Evolutionary conservation across 1,284 basidiomycete species (phyloP).

Genomic region (Apiotrichum gracile): DNA sequence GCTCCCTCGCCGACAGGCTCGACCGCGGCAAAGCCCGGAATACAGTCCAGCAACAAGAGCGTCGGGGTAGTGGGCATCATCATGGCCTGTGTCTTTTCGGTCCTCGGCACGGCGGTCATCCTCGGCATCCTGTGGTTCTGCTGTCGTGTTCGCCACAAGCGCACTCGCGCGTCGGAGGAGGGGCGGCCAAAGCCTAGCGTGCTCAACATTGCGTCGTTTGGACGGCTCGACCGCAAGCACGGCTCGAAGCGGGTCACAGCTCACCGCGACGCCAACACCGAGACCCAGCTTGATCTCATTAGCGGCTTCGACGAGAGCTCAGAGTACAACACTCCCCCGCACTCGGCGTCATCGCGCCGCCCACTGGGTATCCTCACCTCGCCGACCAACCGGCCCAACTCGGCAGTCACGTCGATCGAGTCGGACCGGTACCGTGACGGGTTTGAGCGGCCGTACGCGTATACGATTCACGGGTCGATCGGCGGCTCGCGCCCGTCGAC

Average conservation of each 20-base stretch:
- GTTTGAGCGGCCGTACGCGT: background rate
- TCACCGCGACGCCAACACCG: background rate
- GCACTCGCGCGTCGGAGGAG: conserved; percentile 8
- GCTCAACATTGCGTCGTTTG: conserved; percentile 8
- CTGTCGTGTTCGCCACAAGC: conserved; percentile 28
- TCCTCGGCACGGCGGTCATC: conserved; percentile 36
- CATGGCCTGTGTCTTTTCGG: conserved; percentile 56
- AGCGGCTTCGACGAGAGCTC: conserved; percentile 1
- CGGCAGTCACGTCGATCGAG: background rate
- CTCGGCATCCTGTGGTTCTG: conserved; percentile 46
- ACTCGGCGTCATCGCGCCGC: background rate
- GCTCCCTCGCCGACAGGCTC: background rate
- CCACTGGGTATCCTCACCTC: background rate
- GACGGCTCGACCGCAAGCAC: conserved; percentile 4
- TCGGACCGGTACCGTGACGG: background rate
- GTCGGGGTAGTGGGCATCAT: conserved; percentile 35
- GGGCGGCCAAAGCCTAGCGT: conserved; percentile 7
- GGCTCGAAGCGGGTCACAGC: background rate
- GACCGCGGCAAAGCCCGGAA: background rate
- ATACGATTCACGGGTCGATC: background rate
- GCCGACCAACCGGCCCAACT: background rate
- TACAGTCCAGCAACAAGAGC: background rate
- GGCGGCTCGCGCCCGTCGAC: background rate
- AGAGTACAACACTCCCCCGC: background rate
- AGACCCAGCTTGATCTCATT: conserved; percentile 23